phyloP scores from a whole-genome alignment of 139 green algal genomes.

The Axilococcus clingmanii region DNA sequence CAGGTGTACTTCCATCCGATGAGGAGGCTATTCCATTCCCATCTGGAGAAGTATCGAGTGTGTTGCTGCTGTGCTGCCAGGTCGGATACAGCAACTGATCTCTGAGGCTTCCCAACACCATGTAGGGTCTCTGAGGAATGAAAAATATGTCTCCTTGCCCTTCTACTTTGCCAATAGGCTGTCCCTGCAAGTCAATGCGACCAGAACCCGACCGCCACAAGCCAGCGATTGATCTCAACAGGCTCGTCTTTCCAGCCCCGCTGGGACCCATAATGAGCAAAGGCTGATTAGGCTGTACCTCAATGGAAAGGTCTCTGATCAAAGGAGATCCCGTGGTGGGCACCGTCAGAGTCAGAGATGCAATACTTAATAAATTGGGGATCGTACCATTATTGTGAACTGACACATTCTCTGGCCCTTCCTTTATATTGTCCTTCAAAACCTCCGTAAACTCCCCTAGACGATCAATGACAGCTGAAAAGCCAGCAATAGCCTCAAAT shows the following conservation, averaged over 20 bases:
- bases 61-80: slow-evolving; percentile 30
- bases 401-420: neutral
- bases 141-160: slow-evolving; percentile 50
- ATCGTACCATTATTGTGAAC: neutral
- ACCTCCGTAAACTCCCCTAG: slow-evolving; percentile 75
- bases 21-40: neutral
- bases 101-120: slow-evolving; percentile 84
- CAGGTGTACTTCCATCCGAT: neutral
- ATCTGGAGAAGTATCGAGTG: no score
- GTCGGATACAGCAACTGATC: slow-evolving; percentile 86
- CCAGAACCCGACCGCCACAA: slow-evolving; percentile 72
- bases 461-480: slow-evolving; percentile 85
- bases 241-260: slow-evolving; percentile 84
- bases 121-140: slow-evolving; percentile 92
- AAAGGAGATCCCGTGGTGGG: slow-evolving; percentile 14
- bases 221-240: slow-evolving; percentile 84
- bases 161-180: slow-evolving; percentile 25
- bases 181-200: slow-evolving; percentile 34
- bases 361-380: neutral
- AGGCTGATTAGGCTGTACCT: slow-evolving; percentile 39
- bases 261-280: slow-evolving; percentile 86
- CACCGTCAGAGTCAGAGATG: slow-evolving; percentile 46
- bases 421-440: slow-evolving; percentile 24
- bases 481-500: slow-evolving; percentile 81
- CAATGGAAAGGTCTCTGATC: slow-evolving; percentile 12